Conservation (phyloP, 2,329 filamentous ascomycete species). For the Botrytis galanthina region DNA sequence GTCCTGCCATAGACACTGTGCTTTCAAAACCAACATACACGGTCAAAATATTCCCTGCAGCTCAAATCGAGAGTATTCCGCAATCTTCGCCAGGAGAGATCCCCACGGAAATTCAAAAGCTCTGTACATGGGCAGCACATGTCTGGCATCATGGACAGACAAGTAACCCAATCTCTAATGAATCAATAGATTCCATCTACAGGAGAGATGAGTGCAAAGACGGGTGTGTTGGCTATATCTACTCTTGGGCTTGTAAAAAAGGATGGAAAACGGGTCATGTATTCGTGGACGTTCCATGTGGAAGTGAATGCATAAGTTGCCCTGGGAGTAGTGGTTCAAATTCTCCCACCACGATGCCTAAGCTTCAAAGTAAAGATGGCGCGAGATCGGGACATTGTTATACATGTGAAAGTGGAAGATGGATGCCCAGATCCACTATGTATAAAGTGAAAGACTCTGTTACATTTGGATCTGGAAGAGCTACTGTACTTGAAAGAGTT, state of each 20-base stretch:
- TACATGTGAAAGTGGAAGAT: neutral
- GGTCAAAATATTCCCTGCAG: neutral
- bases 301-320: neutral
- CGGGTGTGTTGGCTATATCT: neutral
- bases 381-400: neutral
- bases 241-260: neutral
- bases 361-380: neutral
- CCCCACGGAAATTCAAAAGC: neutral
- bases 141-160: neutral
- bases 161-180: neutral
- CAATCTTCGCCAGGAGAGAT: neutral
- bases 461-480: neutral
- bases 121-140: neutral
- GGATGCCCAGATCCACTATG: neutral
- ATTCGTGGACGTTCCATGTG: neutral
- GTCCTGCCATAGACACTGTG: fast-evolving
- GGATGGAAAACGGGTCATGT: neutral
- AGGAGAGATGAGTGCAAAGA: neutral
- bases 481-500: neutral
- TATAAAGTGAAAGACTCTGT: neutral
- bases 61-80: neutral
- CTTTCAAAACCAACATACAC: neutral
- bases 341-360: neutral
- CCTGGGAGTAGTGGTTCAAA: neutral
- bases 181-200: neutral